Evolutionary conservation across 306 rosid species (phyloP), one percentile per base, ranked within the genome.

Genomic region (Quercus agrifolia): DNA sequence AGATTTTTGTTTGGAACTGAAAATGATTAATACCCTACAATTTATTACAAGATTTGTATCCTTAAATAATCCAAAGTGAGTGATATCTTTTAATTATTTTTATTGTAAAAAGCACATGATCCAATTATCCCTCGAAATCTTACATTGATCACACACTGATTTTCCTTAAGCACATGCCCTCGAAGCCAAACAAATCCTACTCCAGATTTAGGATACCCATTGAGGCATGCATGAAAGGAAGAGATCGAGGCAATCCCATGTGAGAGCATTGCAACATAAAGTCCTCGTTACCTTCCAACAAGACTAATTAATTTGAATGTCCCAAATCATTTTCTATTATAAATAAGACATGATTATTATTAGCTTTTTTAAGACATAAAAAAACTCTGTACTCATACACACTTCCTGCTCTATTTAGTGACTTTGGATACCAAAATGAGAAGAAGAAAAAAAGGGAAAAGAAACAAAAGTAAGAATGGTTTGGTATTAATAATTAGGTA

Each of bases 101-200:
- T 49, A 21, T 75, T 23, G 31, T 11, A 57, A 13, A 57, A 13
- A 55, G 70, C 71, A 81, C 76, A 14, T n/a, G 80, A 81, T 79
- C 81, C 83, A 78, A 75, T 82, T 64, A 1, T 44, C 51, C 70
- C 70, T 80, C 41, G 51, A 71, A 73, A 78, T 85, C 76, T 78
- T 31, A 72, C 64, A 56, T 78, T 75, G 76, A 49, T 63, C 61
- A 44, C 46, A 81, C 63, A 59, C 46, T 21, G n/a, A n/a, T 68
- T 56, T 56, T 76, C 68, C 68, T 71, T 64, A 69, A 82, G 76
- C 86, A 86, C 86, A 79, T 76, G 78, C 70, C 70, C 63, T 31
- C 41, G 5, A 31, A 18, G 11, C 46, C 54, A 31, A 74, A 11
- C 55, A 56, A 69, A 51, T 72, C 35, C 17, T 44, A 25, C 56